Conservation (phyloP, 2,329 filamentous ascomycete genomes). For the Phymatotrichopsis omnivora region DNA sequence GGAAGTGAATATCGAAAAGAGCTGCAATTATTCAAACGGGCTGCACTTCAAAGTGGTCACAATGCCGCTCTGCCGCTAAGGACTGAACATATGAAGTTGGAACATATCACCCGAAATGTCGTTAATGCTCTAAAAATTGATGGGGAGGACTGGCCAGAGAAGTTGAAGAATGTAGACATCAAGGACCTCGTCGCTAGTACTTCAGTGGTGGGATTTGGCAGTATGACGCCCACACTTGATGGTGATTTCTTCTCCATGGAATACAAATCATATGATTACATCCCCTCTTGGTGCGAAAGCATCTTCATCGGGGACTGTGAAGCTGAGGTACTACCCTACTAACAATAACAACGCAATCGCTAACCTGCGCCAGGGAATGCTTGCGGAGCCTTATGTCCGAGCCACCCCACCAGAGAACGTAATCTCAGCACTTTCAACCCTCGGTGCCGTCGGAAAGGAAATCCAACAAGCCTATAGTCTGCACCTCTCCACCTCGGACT, state of each 20-base stretch:
- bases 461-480: no score
- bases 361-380: not conserved
- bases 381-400: not conserved
- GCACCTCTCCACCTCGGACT: not conserved
- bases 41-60: no score
- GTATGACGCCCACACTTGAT: not conserved
- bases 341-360: not conserved
- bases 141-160: not conserved
- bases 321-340: not conserved
- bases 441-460: no score
- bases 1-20: no score
- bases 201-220: not conserved
- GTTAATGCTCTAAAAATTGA: no score
- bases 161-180: slow-evolving; percentile 1
- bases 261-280: not conserved
- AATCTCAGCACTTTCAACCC: no score
- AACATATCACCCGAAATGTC: not conserved
- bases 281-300: slow-evolving; percentile 3
- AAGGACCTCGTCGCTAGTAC: not conserved
- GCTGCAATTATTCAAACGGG: no score
- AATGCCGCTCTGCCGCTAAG: no score
- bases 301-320: slow-evolving; percentile 3
- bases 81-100: not conserved
- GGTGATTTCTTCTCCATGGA: not conserved
- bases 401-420: no score